These are phyloP conservation scores for Colletotrichum tamarilloi DNA, from an alignment of 2,329 filamentous ascomycete genomes.

Conservation along the genomic window DNA sequence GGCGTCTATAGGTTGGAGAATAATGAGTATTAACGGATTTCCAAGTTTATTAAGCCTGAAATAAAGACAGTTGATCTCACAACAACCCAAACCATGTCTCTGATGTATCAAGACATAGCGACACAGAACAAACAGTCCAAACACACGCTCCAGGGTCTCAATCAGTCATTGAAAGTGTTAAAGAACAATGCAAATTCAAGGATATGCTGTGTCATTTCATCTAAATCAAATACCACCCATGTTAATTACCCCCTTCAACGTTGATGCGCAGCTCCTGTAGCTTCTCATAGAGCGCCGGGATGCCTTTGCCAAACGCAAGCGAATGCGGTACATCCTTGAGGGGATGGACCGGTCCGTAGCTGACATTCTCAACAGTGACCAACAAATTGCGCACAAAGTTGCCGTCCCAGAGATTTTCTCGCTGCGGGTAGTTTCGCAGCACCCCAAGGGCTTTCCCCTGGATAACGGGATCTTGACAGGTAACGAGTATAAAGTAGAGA, in stretches of 20 bases:
- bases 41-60: not conserved
- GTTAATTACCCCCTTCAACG: not conserved
- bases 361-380: constrained; percentile 14
- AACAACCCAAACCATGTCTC: not conserved
- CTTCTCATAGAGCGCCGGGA: constrained; percentile 24
- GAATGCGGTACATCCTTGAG: constrained; percentile 10
- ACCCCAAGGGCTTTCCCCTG: constrained; percentile 17
- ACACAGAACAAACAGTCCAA: not conserved
- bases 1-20: not conserved
- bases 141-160: no score
- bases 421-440: constrained; percentile 11
- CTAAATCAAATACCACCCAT: not conserved
- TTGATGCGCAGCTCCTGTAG: constrained; percentile 7
- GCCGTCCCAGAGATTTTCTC: constrained; percentile 23
- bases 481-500: constrained; percentile 19
- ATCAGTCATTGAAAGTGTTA: no score
- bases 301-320: constrained; percentile 15
- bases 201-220: not conserved
- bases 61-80: not conserved
- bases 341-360: not conserved
- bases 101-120: not conserved
- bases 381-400: constrained; percentile 20
- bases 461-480: constrained; percentile 5
- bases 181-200: not conserved
- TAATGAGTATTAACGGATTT: not conserved